phyloP scores from a whole-genome alignment of 2,329 filamentous ascomycete genomes.

The Massarina eburnea region DNA sequence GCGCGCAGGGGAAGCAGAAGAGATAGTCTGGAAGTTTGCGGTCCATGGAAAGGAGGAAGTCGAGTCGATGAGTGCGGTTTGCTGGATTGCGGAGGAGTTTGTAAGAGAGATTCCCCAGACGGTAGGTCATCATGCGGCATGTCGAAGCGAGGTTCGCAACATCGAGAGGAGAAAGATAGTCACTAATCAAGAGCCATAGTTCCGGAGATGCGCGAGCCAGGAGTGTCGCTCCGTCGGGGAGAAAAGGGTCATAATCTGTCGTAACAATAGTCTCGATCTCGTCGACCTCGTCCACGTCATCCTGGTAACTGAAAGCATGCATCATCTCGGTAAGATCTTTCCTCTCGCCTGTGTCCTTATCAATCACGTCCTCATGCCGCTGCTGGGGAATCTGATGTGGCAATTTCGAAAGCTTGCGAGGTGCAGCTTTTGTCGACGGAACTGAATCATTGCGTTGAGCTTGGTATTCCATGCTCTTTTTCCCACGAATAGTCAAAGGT shows the following conservation, averaged over 20 bases:
- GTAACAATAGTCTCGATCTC: constrained; percentile 13
- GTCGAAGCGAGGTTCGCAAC: constrained; percentile 31
- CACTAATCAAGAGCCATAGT: constrained; percentile 27
- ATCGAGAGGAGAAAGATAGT: constrained; percentile 30
- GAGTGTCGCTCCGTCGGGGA: constrained; percentile 26
- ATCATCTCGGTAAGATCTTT: constrained; percentile 38
- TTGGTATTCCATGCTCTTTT: background rate
- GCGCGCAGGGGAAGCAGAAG: constrained; percentile 60
- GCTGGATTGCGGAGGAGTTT: constrained; percentile 37
- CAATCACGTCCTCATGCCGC: constrained; percentile 13
- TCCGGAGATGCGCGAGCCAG: constrained; percentile 25
- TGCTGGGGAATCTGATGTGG: background rate
- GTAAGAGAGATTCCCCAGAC: constrained; percentile 25
- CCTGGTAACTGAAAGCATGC: constrained; percentile 33
- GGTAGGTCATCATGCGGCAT: constrained; percentile 29
- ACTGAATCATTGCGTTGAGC: background rate
- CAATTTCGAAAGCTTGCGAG: constrained; percentile 2
- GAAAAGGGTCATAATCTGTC: constrained; percentile 23
- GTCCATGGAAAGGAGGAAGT: constrained; percentile 57
- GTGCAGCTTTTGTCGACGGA: background rate
- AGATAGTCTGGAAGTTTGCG: constrained; percentile 56
- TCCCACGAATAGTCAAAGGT: background rate
- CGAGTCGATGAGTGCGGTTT: constrained; percentile 50
- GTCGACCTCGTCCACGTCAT: constrained; percentile 22
- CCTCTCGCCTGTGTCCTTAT: constrained; percentile 35